A percentile compares a stretch with the other conserved stretches of the same genome.
Evolutionary conservation across 1,284 basidiomycete genomes (phyloP).

Genomic region (Kalmanozyma brasiliensis): DNA sequence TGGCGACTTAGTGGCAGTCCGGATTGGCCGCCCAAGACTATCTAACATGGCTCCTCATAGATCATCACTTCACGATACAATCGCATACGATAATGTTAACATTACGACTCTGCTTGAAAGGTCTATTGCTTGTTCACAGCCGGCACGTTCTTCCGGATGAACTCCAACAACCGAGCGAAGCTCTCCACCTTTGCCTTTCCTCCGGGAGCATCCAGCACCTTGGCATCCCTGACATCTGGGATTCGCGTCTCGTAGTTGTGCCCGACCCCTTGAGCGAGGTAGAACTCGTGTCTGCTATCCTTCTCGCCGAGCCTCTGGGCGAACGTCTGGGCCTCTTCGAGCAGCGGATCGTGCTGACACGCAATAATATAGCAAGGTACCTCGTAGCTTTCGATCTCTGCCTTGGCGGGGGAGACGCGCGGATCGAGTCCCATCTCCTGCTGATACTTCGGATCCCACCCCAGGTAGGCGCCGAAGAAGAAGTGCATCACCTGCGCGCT

Average conservation of each 20-base stretch:
- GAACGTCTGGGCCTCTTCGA: constrained; percentile 22
- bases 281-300: constrained; percentile 16
- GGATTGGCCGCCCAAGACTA: constrained; percentile 39
- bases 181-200: constrained; percentile 34
- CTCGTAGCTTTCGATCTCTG: constrained; percentile 12
- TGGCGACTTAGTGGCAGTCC: constrained; percentile 44
- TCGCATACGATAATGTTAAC: too few relatives aligned
- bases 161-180: constrained; percentile 21
- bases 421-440: constrained; percentile 21
- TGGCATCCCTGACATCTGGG: constrained; percentile 18
- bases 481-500: constrained; percentile 30
- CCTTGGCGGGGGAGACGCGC: constrained; percentile 22
- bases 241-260: constrained; percentile 39
- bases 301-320: constrained; percentile 7
- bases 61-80: too few relatives aligned
- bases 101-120: too few relatives aligned
- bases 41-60: too few relatives aligned
- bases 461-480: constrained; percentile 37
- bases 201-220: constrained; percentile 13
- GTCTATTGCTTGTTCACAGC: constrained; percentile 1
- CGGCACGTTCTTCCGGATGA: constrained; percentile 18
- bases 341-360: constrained; percentile 44
- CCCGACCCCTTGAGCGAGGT: constrained; percentile 35
- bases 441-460: constrained; percentile 11
- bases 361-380: constrained; percentile 39